A percentile compares a stretch with the other conserved stretches of the same genome.
phyloP scores from a whole-genome alignment of 805 yeast species.

The Hanseniaspora pseudoguilliermondii region DNA sequence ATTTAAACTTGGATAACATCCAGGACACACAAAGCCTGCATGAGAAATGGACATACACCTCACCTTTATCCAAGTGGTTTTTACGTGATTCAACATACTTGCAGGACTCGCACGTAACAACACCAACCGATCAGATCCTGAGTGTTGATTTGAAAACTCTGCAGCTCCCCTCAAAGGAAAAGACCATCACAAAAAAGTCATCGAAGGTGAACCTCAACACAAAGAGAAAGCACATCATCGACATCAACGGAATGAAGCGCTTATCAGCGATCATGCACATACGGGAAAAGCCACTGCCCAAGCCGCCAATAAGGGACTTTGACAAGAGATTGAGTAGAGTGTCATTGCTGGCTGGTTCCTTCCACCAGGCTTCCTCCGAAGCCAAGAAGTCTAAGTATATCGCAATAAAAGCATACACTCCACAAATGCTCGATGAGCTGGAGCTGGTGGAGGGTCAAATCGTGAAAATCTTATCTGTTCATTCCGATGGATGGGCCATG shows the following conservation, averaged over 20 bases:
- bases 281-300: constrained; percentile 20
- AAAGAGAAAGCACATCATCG: constrained; percentile 14
- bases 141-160: constrained; percentile 22
- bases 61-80: constrained; percentile 28
- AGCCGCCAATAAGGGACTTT: constrained; percentile 11
- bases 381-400: constrained; percentile 12
- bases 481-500: constrained; percentile 36
- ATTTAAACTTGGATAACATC: not conserved
- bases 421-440: constrained; percentile 30
- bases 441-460: constrained; percentile 24
- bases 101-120: constrained; percentile 14
- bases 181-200: not conserved
- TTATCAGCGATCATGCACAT: constrained; percentile 15
- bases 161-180: constrained; percentile 20
- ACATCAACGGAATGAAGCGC: constrained; percentile 14
- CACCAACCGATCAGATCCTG: constrained; percentile 18
- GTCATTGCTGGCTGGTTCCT: not conserved
- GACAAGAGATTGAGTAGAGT: constrained; percentile 2
- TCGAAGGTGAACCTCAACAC: constrained; percentile 13
- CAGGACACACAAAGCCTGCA: not conserved
- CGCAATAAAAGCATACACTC: constrained; percentile 22
- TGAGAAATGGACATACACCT: constrained; percentile 23
- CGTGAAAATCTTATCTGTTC: constrained; percentile 29
- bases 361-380: not conserved
- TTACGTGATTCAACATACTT: constrained; percentile 23